phyloP scores from a whole-genome alignment of 805 yeast species.

The Candida ascalaphidarum region DNA sequence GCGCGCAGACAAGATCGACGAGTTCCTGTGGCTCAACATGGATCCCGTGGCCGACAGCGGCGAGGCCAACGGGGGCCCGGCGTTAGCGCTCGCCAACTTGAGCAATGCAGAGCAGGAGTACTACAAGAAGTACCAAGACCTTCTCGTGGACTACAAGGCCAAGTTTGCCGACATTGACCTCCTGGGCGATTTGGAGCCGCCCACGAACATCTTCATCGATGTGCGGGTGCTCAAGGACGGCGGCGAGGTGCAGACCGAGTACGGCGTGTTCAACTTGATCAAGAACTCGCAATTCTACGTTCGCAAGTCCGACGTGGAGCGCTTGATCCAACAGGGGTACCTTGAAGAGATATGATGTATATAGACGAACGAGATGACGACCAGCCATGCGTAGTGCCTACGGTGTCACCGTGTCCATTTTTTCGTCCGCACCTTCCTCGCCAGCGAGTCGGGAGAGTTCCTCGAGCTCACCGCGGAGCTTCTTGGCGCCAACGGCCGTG shows the following conservation, averaged over 20 bases:
- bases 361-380: too few relatives aligned
- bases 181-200: conserved; percentile 86
- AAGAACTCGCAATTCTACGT: conserved; percentile 94
- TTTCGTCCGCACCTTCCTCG: too few relatives aligned
- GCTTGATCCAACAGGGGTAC: conserved; percentile 90
- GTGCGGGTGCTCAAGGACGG: conserved; percentile 91
- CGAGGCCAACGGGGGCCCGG: conserved; percentile 3
- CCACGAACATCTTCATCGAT: conserved; percentile 84
- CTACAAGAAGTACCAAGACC: conserved; percentile 57
- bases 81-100: conserved; percentile 37
- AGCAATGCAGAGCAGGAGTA: conserved; percentile 80
- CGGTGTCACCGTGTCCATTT: too few relatives aligned
- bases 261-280: conserved; percentile 88
- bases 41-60: conserved; percentile 31
- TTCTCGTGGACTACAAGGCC: conserved; percentile 70
- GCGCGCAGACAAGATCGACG: conserved; percentile 60
- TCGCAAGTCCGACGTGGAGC: conserved; percentile 87
- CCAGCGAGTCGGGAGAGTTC: conserved; percentile 6
- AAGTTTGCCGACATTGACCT: conserved; percentile 76
- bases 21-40: conserved; percentile 62
- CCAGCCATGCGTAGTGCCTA: too few relatives aligned
- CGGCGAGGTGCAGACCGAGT: conserved; percentile 95
- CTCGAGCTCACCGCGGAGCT: conserved; percentile 38
- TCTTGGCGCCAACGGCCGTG: conserved; percentile 53
- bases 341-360: conserved; percentile 57